phyloP scores from a whole-genome alignment of 371 early-diverging fungal species.

The Mortierella sp. region DNA sequence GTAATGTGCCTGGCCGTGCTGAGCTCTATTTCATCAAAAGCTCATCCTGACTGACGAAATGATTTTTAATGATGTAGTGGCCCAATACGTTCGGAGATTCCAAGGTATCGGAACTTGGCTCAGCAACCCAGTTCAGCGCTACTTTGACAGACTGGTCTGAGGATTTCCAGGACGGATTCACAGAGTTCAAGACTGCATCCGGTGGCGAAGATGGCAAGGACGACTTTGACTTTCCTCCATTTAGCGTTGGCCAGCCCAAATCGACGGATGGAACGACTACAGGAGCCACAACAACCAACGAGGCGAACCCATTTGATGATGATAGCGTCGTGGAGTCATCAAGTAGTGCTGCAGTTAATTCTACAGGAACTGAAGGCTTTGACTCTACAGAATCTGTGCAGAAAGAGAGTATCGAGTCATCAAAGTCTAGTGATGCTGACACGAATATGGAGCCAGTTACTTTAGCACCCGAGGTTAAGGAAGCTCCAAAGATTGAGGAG shows the following conservation, averaged over 20 bases:
- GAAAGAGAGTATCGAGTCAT: background rate
- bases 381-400: background rate
- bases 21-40: background rate
- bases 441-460: conserved; percentile 14
- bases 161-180: conserved; percentile 48
- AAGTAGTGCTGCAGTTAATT: background rate
- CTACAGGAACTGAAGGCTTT: background rate
- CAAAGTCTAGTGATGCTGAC: background rate
- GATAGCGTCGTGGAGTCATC: conserved; percentile 14
- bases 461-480: conserved; percentile 23
- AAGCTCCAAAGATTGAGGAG: background rate
- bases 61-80: conserved; percentile 19
- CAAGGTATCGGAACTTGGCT: conserved; percentile 22
- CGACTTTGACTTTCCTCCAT: conserved; percentile 49
- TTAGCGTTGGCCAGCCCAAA: conserved; percentile 20
- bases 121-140: conserved; percentile 31
- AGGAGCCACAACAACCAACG: conserved; percentile 9
- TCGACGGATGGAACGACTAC: background rate
- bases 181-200: conserved; percentile 39
- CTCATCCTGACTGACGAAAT: background rate
- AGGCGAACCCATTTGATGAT: conserved; percentile 23
- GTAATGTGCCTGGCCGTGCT: too few relatives aligned
- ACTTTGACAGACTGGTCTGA: conserved; percentile 47
- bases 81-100: conserved; percentile 33
- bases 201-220: conserved; percentile 26